A percentile compares a stretch with the other conserved stretches of the same genome.
Evolutionary conservation across 1,284 basidiomycete genomes (phyloP).

Genomic region (Cryptococcus sp.): DNA sequence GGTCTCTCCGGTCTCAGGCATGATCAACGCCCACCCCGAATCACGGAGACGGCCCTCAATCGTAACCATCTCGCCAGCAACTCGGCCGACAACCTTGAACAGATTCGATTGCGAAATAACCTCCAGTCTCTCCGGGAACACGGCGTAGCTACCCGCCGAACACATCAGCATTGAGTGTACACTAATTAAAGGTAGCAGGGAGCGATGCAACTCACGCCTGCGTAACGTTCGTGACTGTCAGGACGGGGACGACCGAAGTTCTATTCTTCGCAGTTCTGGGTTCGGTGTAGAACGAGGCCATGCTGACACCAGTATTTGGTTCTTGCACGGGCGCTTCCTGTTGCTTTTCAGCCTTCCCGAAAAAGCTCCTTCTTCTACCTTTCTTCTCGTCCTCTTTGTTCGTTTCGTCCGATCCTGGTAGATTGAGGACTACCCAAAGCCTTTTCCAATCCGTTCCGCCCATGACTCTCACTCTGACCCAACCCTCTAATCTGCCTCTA

Average conservation of each 20-base stretch:
- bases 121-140: conserved; percentile 93
- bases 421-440: conserved; percentile 79
- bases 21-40: conserved; percentile 82
- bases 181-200: neutral
- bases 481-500: conserved; percentile 82
- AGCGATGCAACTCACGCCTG: conserved; percentile 43
- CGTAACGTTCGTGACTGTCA: conserved; percentile 49
- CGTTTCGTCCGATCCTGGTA: conserved; percentile 36
- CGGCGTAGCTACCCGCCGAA: conserved; percentile 63
- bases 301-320: conserved; percentile 47
- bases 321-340: conserved; percentile 59
- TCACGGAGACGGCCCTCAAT: conserved; percentile 55
- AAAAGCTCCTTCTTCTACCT: conserved; percentile 43
- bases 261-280: conserved; percentile 45
- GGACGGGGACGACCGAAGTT: conserved; percentile 36
- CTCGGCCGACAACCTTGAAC: conserved; percentile 79
- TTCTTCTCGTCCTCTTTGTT: conserved; percentile 39
- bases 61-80: conserved; percentile 71
- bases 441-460: conserved; percentile 93
- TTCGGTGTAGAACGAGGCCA: conserved; percentile 51
- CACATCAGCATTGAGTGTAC: neutral
- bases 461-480: conserved; percentile 86
- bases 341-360: conserved; percentile 45
- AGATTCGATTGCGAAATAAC: conserved; percentile 81
- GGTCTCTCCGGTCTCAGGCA: conserved; percentile 64